Evolutionary conservation across 2,329 filamentous ascomycete genomes (phyloP).

Genomic region (Fusarium denticulatum): DNA sequence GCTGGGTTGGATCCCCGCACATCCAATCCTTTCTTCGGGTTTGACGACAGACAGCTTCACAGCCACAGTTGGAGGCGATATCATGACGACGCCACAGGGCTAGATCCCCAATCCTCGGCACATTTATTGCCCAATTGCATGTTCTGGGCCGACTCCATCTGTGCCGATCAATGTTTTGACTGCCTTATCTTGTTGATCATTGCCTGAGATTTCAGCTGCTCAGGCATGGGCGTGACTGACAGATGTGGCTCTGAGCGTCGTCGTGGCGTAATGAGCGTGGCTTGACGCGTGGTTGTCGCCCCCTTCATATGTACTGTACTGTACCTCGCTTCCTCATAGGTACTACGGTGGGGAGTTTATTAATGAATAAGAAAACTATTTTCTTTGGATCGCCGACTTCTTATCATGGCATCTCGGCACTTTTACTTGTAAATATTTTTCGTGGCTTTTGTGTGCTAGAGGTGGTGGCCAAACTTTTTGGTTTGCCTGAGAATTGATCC

Average conservation of each 20-base stretch:
- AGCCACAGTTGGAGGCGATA: slow-evolving; percentile 32
- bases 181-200: slow-evolving; percentile 33
- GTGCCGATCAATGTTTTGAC: background rate
- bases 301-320: background rate
- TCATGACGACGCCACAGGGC: slow-evolving; percentile 23
- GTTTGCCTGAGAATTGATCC: background rate
- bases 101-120: slow-evolving; percentile 12
- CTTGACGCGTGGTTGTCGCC: slow-evolving; percentile 36
- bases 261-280: slow-evolving; percentile 22
- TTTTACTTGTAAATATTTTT: background rate
- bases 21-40: background rate
- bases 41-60: slow-evolving; percentile 12
- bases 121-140: background rate
- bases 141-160: slow-evolving; percentile 1
- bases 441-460: background rate
- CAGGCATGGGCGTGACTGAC: background rate
- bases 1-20: slow-evolving; percentile 6
- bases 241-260: background rate
- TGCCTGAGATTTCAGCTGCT: background rate
- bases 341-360: background rate
- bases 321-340: background rate
- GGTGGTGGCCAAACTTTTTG: slow-evolving; percentile 2
- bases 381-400: background rate
- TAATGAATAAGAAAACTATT: background rate
- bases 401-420: background rate